A percentile compares a stretch with the other conserved stretches of the same genome.
Conservation (phyloP, 2,329 filamentous ascomycete genomes). For the Truncatella angustata region DNA sequence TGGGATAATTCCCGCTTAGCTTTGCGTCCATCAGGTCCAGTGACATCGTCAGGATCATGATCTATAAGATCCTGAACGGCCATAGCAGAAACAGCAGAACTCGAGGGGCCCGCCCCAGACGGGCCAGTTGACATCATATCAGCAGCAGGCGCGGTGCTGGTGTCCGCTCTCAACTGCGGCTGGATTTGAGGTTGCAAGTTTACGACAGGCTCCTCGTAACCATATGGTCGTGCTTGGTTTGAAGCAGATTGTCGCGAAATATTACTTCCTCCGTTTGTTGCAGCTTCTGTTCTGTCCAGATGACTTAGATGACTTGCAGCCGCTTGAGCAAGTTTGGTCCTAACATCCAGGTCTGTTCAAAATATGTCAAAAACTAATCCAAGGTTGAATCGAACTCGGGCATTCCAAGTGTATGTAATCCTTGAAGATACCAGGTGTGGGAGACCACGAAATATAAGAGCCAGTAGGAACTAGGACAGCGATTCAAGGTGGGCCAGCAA, state of each 20-base stretch:
- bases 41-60: constrained; percentile 30
- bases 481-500: constrained; percentile 9
- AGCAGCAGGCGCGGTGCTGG: constrained; percentile 18
- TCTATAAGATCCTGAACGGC: constrained; percentile 29
- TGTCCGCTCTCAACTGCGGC: constrained; percentile 24
- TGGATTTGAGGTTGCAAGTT: constrained; percentile 24
- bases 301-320: constrained; percentile 17
- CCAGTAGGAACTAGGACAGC: constrained; percentile 6
- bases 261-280: constrained; percentile 17
- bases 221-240: constrained; percentile 23
- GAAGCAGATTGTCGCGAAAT: constrained; percentile 19
- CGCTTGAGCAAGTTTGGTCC: constrained; percentile 21
- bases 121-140: constrained; percentile 32
- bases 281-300: constrained; percentile 17
- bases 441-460: constrained; percentile 5
- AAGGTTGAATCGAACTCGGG: too few relatives aligned
- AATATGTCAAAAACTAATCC: too few relatives aligned
- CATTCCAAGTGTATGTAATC: not conserved
- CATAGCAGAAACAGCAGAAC: constrained; percentile 20
- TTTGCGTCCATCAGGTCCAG: constrained; percentile 60
- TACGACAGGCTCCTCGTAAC: constrained; percentile 21
- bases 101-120: constrained; percentile 24
- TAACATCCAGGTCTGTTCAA: constrained; percentile 19
- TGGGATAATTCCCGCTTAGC: constrained; percentile 90
- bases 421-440: constrained; percentile 2